Evolutionary conservation across 2,329 filamentous ascomycete genomes (phyloP).

Genomic region (Penicillium crustosum): DNA sequence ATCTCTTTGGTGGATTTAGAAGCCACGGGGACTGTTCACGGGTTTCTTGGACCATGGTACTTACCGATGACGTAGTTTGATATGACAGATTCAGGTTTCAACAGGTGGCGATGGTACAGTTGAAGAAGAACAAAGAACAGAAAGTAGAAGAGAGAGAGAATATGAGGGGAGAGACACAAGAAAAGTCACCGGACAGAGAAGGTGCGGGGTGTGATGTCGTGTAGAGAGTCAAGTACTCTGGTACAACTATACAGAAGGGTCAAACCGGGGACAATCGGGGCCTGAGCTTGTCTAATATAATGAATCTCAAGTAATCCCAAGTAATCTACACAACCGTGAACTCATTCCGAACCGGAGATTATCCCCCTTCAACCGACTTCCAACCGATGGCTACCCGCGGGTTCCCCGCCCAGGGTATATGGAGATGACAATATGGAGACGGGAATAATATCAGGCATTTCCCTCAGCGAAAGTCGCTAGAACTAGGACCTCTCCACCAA

Average conservation of each 20-base stretch:
- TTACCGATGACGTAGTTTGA: constrained; percentile 22
- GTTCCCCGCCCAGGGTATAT: neutral
- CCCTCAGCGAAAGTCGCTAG: neutral
- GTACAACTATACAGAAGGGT: constrained; percentile 3
- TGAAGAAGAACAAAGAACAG: neutral
- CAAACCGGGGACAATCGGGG: constrained; percentile 1
- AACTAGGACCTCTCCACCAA: neutral
- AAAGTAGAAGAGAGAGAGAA: constrained; percentile 1
- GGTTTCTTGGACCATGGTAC: constrained; percentile 14
- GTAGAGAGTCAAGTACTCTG: neutral
- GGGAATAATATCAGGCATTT: constrained; percentile 1
- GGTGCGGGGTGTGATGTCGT: constrained; percentile 11
- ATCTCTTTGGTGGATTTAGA: constrained; percentile 13
- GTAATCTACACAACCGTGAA: neutral
- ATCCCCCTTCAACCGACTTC: constrained; percentile 6
- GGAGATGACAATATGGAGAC: neutral
- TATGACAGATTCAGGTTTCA: neutral
- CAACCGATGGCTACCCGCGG: constrained; percentile 1
- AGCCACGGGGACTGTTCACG: constrained; percentile 8
- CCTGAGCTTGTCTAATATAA: constrained; percentile 17
- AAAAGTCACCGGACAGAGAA: constrained; percentile 22
- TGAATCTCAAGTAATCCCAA: neutral
- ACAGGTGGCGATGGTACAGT: neutral
- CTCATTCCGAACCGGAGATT: constrained; percentile 6
- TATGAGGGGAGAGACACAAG: constrained; percentile 1